Evolutionary conservation across 306 rosid species (phyloP).

Genomic region (Prinsepia uniflora): DNA sequence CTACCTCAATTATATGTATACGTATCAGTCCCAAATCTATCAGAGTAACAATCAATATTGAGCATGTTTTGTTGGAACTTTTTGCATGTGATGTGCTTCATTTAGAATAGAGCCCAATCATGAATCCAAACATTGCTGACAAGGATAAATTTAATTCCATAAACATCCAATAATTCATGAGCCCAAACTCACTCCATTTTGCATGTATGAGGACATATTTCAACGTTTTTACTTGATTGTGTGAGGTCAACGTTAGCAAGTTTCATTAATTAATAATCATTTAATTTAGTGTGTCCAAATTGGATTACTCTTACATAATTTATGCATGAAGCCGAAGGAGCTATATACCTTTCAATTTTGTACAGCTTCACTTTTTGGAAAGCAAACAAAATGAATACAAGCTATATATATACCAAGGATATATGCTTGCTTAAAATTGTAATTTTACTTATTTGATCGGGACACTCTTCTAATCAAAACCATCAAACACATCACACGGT

Average conservation of each 20-base stretch:
- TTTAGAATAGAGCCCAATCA: not conserved
- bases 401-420: not conserved
- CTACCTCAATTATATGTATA: too few relatives aligned
- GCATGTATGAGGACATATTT: too few relatives aligned
- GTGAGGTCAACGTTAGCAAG: too few relatives aligned
- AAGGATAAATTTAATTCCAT: too few relatives aligned
- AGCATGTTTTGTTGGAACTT: not conserved
- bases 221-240: too few relatives aligned
- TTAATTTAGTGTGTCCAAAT: too few relatives aligned
- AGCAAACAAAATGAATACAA: not conserved
- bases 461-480: conserved; percentile 84
- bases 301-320: too few relatives aligned
- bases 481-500: conserved; percentile 77
- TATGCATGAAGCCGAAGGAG: not conserved
- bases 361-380: not conserved
- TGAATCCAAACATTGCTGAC: not conserved
- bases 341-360: not conserved
- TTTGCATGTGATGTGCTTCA: conserved; percentile 5
- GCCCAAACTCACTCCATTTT: too few relatives aligned
- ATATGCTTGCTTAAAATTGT: not conserved
- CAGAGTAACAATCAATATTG: too few relatives aligned
- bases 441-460: conserved; percentile 41
- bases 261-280: too few relatives aligned
- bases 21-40: not conserved
- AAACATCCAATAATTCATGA: too few relatives aligned